Percentiles rank a stretch among this genome's conserved stretches.
These are phyloP conservation scores for Solanum acaule DNA, from an alignment of 257 asterid genomes.

Conservation along the genomic window DNA sequence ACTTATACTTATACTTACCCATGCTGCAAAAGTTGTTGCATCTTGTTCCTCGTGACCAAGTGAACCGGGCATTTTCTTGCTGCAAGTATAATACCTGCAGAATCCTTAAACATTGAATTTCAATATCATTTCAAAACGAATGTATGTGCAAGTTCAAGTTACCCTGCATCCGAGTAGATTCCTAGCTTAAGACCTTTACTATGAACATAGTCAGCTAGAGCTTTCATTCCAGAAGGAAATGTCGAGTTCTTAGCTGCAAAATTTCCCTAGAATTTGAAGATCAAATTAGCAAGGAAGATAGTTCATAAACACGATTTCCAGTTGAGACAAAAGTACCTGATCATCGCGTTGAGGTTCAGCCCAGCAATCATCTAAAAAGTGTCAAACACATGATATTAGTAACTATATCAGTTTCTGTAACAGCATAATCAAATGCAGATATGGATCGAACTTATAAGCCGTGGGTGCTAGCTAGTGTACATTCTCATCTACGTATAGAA, in stretches of 20 bases:
- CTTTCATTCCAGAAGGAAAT: conserved; percentile 94
- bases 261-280: conserved; percentile 43
- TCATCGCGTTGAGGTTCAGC: conserved; percentile 55
- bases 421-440: neutral
- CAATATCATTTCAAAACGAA: neutral
- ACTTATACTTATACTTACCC: conserved; percentile 30
- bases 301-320: neutral
- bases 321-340: conserved; percentile 25
- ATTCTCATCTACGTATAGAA: neutral
- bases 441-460: neutral
- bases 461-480: neutral
- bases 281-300: neutral
- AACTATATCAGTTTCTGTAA: neutral
- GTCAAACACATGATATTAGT: neutral
- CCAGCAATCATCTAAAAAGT: conserved; percentile 79
- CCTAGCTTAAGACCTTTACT: conserved; percentile 89
- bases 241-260: conserved; percentile 63
- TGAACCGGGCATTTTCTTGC: conserved; percentile 85
- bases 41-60: conserved; percentile 87
- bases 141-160: neutral
- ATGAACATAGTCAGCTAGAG: conserved; percentile 83
- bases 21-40: conserved; percentile 70
- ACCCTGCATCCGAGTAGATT: conserved; percentile 95
- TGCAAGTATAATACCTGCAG: conserved; percentile 68
- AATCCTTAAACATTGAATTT: neutral